A percentile compares a stretch with the other conserved stretches of the same genome.
Evolutionary conservation across 768 basidiomycete genomes (phyloP).

Genomic region (Crassisporium funariophilum): DNA sequence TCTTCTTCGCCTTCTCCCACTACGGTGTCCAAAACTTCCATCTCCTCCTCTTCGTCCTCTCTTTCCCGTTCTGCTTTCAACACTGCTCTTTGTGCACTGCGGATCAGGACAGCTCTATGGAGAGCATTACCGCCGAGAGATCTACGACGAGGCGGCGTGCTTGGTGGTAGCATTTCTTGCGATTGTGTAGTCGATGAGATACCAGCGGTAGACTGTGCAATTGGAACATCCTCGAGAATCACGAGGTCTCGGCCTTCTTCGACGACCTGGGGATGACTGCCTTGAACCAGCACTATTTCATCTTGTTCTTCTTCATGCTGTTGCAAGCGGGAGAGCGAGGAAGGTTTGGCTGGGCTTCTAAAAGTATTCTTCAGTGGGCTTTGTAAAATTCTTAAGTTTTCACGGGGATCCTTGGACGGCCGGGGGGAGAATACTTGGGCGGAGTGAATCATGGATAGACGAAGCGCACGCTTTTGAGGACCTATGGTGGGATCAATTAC

Average conservation of each 20-base stretch:
- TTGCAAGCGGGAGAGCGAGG: slow-evolving; percentile 26
- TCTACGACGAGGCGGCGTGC: slow-evolving; percentile 38
- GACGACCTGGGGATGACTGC: slow-evolving; percentile 65
- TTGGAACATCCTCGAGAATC: slow-evolving; percentile 68
- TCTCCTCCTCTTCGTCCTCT: slow-evolving; percentile 54
- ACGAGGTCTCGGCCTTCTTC: slow-evolving; percentile 72
- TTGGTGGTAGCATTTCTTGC: slow-evolving; percentile 27
- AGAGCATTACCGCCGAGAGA: slow-evolving; percentile 51
- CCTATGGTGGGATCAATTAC: slow-evolving; percentile 18
- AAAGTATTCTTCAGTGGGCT: slow-evolving; percentile 51
- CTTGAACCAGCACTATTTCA: slow-evolving; percentile 63
- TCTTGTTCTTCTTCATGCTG: slow-evolving; percentile 45
- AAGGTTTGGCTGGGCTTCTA: slow-evolving; percentile 31
- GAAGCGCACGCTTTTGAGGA: slow-evolving; percentile 48
- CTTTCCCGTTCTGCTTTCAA: slow-evolving; percentile 51
- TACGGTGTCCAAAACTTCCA: slow-evolving; percentile 46
- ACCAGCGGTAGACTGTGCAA: slow-evolving; percentile 9
- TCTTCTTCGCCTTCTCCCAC: slow-evolving; percentile 36
- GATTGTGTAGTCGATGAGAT: slow-evolving; percentile 10
- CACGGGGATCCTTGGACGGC: slow-evolving; percentile 57
- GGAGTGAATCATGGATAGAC: slow-evolving; percentile 76
- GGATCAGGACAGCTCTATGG: slow-evolving; percentile 70
- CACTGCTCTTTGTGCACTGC: slow-evolving; percentile 66
- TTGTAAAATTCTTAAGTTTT: slow-evolving; percentile 66
- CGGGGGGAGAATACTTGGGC: slow-evolving; percentile 74